Evolutionary conservation across 73 alveolate genomes (phyloP).

Genomic region (Symbiodinium pilosum): DNA sequence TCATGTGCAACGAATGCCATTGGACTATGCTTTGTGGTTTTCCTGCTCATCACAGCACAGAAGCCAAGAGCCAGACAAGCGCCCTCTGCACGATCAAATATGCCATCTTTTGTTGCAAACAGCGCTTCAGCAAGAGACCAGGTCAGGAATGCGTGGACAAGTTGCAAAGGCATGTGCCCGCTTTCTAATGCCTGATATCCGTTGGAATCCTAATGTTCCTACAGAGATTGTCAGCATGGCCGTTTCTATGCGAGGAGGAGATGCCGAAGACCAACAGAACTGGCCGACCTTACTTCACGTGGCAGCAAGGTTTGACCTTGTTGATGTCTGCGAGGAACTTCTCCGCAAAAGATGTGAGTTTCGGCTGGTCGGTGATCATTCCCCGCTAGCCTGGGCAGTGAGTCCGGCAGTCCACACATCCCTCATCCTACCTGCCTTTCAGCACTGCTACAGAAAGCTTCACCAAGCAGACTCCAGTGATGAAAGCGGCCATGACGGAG

Average conservation of each 20-base stretch:
- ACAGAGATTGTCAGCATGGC: background rate
- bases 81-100: background rate
- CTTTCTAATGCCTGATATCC: background rate
- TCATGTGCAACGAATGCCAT: background rate
- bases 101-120: background rate
- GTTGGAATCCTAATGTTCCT: background rate
- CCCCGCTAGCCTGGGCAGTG: background rate
- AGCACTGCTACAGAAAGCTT: background rate
- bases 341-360: background rate
- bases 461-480: background rate
- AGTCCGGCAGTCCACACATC: background rate
- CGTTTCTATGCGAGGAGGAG: background rate
- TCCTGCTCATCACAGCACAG: background rate
- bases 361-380: background rate
- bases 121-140: background rate
- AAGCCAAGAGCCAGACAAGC: background rate
- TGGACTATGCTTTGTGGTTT: background rate
- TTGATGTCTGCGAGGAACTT: background rate
- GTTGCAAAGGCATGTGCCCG: background rate
- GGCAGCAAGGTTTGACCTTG: background rate
- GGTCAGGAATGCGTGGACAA: background rate
- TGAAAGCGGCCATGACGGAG: background rate
- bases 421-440: background rate
- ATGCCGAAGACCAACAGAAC: background rate
- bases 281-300: background rate